Evolutionary conservation across 2,329 filamentous ascomycete species (phyloP).

Genomic region (Colletotrichum sojae): DNA sequence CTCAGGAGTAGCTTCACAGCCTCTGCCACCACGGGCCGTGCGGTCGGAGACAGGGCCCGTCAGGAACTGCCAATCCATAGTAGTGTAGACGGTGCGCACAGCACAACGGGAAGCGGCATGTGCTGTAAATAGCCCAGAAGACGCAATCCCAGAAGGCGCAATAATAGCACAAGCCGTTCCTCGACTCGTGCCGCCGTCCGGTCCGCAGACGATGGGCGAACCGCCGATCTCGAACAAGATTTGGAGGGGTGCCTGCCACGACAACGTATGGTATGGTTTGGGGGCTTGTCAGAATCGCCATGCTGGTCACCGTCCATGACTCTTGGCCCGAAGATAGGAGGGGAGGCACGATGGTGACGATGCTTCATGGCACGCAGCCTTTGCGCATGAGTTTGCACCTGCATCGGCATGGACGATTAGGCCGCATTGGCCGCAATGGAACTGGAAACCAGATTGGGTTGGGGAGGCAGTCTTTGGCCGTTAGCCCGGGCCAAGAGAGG

Average conservation of each 20-base stretch:
- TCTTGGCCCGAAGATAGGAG: no score
- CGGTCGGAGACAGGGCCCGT: slow-evolving; percentile 12
- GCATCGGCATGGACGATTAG: no score
- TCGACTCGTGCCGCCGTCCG: slow-evolving; percentile 15
- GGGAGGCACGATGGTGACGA: no score
- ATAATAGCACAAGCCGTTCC: slow-evolving; percentile 11
- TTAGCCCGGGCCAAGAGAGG: slow-evolving; percentile 4
- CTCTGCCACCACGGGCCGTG: slow-evolving; percentile 28
- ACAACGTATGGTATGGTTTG: no score
- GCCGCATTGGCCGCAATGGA: no score
- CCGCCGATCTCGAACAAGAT: slow-evolving; percentile 8
- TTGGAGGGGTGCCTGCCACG: not conserved
- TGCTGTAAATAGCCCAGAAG: slow-evolving; percentile 2
- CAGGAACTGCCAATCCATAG: slow-evolving; percentile 12
- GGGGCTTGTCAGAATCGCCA: no score
- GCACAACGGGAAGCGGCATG: not conserved
- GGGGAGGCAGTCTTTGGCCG: not conserved
- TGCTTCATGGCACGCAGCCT: no score
- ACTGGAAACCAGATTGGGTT: no score
- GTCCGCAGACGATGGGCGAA: not conserved
- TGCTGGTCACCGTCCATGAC: no score
- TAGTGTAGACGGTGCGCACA: not conserved
- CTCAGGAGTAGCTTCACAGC: slow-evolving; percentile 34
- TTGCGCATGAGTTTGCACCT: no score
- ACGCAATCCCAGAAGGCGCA: no score